These are phyloP conservation scores for Carpinus fangiana DNA, from an alignment of 306 rosid species.

Conservation along the genomic window DNA sequence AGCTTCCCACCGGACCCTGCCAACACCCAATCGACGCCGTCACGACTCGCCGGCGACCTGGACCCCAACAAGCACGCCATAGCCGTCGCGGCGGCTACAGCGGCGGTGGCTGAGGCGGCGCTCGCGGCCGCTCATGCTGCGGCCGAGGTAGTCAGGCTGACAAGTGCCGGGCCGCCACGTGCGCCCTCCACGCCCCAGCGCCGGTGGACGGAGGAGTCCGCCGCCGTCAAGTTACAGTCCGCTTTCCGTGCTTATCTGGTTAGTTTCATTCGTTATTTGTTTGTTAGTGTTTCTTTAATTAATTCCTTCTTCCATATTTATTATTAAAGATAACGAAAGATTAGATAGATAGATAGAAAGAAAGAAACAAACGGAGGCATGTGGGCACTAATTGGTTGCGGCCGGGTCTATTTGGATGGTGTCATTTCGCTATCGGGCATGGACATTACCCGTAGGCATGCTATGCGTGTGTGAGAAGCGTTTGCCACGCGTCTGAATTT, in stretches of 20 bases:
- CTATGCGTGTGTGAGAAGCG: not conserved
- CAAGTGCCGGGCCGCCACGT: constrained; percentile 27
- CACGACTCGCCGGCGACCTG: constrained; percentile 22
- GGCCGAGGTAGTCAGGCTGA: constrained; percentile 78
- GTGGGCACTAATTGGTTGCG: not conserved
- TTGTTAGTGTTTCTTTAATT: not conserved
- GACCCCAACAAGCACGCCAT: constrained; percentile 83
- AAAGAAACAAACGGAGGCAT: not conserved
- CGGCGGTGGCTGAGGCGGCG: constrained; percentile 90
- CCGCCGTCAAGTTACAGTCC: constrained; percentile 73
- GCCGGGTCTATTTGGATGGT: too few relatives aligned
- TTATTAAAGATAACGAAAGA: not conserved
- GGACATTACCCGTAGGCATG: too few relatives aligned
- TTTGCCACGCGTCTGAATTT: not conserved
- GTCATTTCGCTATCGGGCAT: too few relatives aligned
- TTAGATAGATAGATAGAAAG: not conserved
- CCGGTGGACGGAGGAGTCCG: constrained; percentile 34
- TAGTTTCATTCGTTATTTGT: constrained; percentile 7
- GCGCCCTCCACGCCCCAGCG: constrained; percentile 12
- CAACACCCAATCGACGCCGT: constrained; percentile 15
- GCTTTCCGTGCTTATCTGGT: constrained; percentile 86
- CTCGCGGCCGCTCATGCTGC: constrained; percentile 96
- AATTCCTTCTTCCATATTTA: not conserved
- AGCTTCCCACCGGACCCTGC: constrained; percentile 24
- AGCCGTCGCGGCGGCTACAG: constrained; percentile 91